These are phyloP conservation scores for Apiospora koreana DNA, from an alignment of 2,329 filamentous ascomycete species.

Conservation along the genomic window DNA sequence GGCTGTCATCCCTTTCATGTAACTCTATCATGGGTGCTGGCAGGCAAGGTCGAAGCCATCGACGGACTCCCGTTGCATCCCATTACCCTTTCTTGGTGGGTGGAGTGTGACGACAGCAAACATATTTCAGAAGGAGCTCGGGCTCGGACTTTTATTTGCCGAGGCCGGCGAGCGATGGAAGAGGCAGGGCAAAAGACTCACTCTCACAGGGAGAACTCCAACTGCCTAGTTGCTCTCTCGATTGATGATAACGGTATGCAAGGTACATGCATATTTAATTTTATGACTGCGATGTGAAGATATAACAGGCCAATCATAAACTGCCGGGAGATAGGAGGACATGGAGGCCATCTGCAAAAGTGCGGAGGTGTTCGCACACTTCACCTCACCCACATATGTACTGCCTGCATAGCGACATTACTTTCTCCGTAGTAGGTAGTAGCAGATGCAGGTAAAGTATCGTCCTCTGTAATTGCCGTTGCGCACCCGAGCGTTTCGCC, in stretches of 20 bases:
- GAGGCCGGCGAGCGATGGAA: no score
- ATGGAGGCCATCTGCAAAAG: background rate
- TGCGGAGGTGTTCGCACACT: background rate
- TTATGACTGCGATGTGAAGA: background rate
- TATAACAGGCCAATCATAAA: background rate
- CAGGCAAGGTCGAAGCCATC: background rate
- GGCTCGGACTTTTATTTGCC: background rate
- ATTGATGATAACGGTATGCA: background rate
- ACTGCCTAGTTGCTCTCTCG: background rate
- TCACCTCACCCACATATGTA: background rate
- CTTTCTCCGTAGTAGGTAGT: background rate
- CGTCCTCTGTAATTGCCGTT: background rate
- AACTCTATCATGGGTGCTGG: constrained; percentile 1
- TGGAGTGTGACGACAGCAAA: background rate
- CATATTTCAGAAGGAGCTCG: no score
- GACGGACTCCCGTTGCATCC: background rate
- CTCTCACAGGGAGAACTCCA: background rate
- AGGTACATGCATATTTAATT: constrained; percentile 1
- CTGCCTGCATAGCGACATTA: no score
- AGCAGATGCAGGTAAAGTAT: background rate
- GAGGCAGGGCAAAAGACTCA: background rate
- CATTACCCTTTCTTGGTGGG: background rate
- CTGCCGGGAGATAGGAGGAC: background rate
- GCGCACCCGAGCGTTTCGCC: background rate
- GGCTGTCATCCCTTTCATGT: constrained; percentile 9